These are phyloP conservation scores for Lumnitzera littorea DNA, from an alignment of 345 rosid species.

Conservation along the genomic window DNA sequence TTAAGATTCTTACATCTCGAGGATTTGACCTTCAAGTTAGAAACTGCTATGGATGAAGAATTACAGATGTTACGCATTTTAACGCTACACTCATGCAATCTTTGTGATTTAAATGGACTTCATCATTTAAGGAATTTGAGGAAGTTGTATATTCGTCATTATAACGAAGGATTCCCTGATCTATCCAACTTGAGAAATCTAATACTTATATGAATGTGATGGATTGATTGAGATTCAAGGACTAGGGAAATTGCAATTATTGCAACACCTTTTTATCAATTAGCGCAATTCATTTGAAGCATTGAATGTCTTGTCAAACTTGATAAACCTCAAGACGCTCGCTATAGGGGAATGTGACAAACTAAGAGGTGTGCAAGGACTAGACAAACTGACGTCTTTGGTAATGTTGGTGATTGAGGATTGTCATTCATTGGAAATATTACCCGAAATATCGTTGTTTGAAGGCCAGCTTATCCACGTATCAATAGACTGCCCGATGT, in stretches of 20 bases:
- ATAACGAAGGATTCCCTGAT: neutral
- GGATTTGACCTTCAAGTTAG: too few relatives aligned
- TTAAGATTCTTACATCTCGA: too few relatives aligned
- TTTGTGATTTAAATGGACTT: neutral
- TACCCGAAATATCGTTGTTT: too few relatives aligned
- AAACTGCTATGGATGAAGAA: too few relatives aligned
- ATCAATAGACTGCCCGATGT: too few relatives aligned
- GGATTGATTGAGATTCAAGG: neutral
- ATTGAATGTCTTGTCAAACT: neutral
- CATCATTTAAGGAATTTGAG: neutral
- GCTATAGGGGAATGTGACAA: too few relatives aligned
- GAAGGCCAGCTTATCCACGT: too few relatives aligned
- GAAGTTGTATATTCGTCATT: neutral
- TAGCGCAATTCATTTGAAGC: neutral
- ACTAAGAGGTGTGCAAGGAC: too few relatives aligned
- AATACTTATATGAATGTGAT: neutral
- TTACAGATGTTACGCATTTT: too few relatives aligned
- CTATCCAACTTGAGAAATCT: slow-evolving; percentile 1
- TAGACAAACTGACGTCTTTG: too few relatives aligned
- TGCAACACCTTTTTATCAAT: neutral
- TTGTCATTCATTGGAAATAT: too few relatives aligned
- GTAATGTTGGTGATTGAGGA: too few relatives aligned
- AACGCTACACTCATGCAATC: neutral
- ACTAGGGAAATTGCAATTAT: neutral
- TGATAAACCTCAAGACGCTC: neutral